phyloP scores from a whole-genome alignment of 2,329 filamentous ascomycete genomes.

The Arthrinium phaeospermum region DNA sequence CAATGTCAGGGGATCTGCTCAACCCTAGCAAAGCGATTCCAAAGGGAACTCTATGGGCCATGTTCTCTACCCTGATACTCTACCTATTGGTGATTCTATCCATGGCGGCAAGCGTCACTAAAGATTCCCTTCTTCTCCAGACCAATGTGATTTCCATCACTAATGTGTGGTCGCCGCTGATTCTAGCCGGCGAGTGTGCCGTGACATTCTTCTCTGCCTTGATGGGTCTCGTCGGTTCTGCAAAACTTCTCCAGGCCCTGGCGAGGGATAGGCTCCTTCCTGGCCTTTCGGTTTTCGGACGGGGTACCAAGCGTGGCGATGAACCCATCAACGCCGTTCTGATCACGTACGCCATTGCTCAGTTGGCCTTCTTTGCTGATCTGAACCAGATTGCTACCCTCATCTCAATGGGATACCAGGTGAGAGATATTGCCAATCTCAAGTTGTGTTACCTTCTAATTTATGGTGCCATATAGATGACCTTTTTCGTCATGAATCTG shows the following conservation, averaged over 20 bases:
- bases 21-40: conserved; percentile 86
- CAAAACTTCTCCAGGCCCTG: conserved; percentile 84
- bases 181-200: conserved; percentile 82
- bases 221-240: conserved; percentile 86
- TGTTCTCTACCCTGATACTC: conserved; percentile 75
- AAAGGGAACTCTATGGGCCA: conserved; percentile 79
- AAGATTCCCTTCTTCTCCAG: conserved; percentile 74
- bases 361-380: conserved; percentile 80
- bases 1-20: conserved; percentile 86
- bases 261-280: conserved; percentile 80
- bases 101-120: conserved; percentile 77
- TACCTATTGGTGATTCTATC: conserved; percentile 80
- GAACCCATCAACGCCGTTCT: conserved; percentile 80
- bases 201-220: conserved; percentile 84
- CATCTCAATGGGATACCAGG: conserved; percentile 87
- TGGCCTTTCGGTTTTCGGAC: conserved; percentile 74
- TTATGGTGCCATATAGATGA: conserved; percentile 63
- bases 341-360: conserved; percentile 75
- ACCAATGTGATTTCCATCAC: conserved; percentile 81
- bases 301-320: conserved; percentile 73
- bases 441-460: background rate
- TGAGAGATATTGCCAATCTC: conserved; percentile 37
- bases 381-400: conserved; percentile 89
- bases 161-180: conserved; percentile 75
- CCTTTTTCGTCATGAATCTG: conserved; percentile 86